Evolutionary conservation across 1,284 basidiomycete species (phyloP).

Genomic region (Malassezia psittaci): DNA sequence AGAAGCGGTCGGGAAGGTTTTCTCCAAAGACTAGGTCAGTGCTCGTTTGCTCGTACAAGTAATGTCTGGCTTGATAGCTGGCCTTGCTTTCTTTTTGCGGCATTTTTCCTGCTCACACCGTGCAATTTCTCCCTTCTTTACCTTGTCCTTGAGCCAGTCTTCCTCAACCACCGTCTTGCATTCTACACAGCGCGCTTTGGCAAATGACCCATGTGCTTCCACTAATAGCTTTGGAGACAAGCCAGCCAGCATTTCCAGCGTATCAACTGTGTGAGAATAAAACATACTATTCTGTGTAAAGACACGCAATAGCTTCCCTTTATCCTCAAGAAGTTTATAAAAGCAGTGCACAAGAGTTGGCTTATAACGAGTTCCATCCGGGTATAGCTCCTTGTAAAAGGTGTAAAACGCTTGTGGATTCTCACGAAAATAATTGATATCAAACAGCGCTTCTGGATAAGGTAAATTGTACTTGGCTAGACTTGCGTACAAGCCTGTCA

Average conservation of each 20-base stretch:
- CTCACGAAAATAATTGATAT: constrained; percentile 50
- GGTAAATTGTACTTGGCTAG: constrained; percentile 53
- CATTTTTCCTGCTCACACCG: constrained; percentile 27
- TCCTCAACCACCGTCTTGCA: constrained; percentile 26
- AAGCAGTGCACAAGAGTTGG: constrained; percentile 87
- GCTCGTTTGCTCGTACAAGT: constrained; percentile 21
- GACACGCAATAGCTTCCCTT: constrained; percentile 61
- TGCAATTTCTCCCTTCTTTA: constrained; percentile 30
- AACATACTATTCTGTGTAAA: constrained; percentile 58
- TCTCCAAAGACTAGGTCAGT: constrained; percentile 37
- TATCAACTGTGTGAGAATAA: constrained; percentile 60
- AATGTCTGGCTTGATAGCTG: constrained; percentile 47
- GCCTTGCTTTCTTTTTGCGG: constrained; percentile 1
- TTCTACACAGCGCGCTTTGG: constrained; percentile 30
- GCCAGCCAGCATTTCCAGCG: constrained; percentile 74
- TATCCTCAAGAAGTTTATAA: constrained; percentile 63
- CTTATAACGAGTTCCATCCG: constrained; percentile 60
- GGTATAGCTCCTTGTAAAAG: constrained; percentile 68
- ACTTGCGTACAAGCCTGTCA: constrained; percentile 54
- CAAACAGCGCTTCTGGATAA: constrained; percentile 55
- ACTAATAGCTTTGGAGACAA: constrained; percentile 65
- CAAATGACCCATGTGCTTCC: constrained; percentile 77
- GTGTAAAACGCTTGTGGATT: constrained; percentile 49
- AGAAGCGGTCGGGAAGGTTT: constrained; percentile 37
- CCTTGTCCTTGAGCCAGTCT: constrained; percentile 31